A percentile compares a stretch with the other conserved stretches of the same genome.
Evolutionary conservation across 257 asterid genomes (phyloP).

Genomic region (Paraleonurus japonicus): DNA sequence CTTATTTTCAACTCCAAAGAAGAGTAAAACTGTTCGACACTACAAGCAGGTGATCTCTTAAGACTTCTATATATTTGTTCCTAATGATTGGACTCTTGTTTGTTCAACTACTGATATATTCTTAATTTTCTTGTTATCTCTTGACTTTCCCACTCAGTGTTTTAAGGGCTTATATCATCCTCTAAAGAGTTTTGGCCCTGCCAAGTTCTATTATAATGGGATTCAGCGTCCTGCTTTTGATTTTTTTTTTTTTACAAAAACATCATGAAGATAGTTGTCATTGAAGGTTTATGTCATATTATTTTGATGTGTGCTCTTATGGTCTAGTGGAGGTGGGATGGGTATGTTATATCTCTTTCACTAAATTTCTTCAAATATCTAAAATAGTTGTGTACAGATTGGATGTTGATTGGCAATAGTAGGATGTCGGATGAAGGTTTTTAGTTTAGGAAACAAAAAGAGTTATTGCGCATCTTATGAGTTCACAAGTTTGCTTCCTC

Average conservation of each 20-base stretch:
- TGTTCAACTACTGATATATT: background rate
- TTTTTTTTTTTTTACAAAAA: background rate
- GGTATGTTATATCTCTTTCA: background rate
- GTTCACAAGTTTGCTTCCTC: background rate
- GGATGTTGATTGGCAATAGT: background rate
- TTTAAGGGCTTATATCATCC: background rate
- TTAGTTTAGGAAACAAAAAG: background rate
- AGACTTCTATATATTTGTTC: conserved; percentile 3
- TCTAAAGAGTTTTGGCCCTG: background rate
- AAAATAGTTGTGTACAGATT: background rate
- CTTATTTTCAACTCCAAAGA: conserved; percentile 77
- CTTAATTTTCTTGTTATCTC: conserved; percentile 15
- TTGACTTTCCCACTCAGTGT: background rate
- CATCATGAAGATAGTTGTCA: background rate
- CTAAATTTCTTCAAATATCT: background rate
- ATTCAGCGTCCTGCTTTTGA: background rate
- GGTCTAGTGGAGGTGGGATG: background rate
- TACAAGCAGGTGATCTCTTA: conserved; percentile 71
- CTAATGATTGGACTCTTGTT: background rate
- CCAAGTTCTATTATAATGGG: background rate
- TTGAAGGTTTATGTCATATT: conserved; percentile 4
- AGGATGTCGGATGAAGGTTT: background rate
- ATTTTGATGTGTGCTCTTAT: conserved; percentile 14
- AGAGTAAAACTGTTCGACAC: conserved; percentile 63
- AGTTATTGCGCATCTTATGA: background rate